Base-by-base conservation (phyloP, 306 rosid species). In the Gillenia trifoliata region DNA sequence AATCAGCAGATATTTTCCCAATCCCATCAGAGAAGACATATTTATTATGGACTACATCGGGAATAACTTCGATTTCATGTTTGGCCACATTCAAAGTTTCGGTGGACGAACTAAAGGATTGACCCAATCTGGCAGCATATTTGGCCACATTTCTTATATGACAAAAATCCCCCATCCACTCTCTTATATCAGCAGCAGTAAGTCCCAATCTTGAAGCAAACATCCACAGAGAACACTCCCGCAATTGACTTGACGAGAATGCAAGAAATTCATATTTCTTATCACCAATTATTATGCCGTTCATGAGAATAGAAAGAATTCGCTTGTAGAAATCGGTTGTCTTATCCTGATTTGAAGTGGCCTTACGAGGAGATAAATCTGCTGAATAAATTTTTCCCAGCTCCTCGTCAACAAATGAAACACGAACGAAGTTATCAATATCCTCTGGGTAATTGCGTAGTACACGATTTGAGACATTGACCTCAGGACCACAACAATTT, bases 331-430 rank as follows among this genome's bases (percentile, higher is more conserved):
- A 50, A 76, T 66, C 80, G 11, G 97, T 93, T 81, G 65, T 91
- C 68, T 75, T 81, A 20, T 75, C 74, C 80, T 34, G 81, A 15
- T 25, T 40, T 26, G 49, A 16, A 70, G 75, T 54, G 45, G 89
- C 81, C 4, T 78, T 45, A 9, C 96, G 93, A 1, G 88, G 80
- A 71, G 90, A 79, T 68, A 93, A 86, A 77, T 89, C 96, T 4
- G 96, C 82, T 15, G 97, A 81, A 79, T 57, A 88, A 74, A 89
- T 15, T 41, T 83, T 89, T 10, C 79, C 89, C 72, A 89, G 75
- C 79, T 93, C 98, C 88, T 93, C 97, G 15, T 91, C 97, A 20
- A 91, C 90, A 81, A 93, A 93, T n/a, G 98, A 91, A 75, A 91
- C 91, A 52, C 96, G 92, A 33, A 93, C 77, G 54, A 93, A 93